These are phyloP conservation scores for Sclerotinia nivalis DNA, from an alignment of 2,329 filamentous ascomycete species.

Conservation along the genomic window DNA sequence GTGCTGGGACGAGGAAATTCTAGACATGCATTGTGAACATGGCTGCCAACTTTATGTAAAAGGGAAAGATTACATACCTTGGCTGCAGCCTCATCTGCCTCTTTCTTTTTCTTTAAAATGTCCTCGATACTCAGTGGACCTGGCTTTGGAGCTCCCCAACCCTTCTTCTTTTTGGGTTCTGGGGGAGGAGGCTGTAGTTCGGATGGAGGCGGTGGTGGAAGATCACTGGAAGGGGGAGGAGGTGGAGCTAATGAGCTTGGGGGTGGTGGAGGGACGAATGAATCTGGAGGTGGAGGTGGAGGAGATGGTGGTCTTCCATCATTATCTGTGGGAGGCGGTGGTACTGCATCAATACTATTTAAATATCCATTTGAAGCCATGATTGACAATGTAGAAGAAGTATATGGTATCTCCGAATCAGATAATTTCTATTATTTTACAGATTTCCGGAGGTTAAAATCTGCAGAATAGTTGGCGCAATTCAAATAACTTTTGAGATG, in stretches of 20 bases:
- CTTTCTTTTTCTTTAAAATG: conserved; percentile 80
- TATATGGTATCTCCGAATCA: not conserved
- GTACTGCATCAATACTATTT: conserved; percentile 31
- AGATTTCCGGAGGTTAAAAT: not conserved
- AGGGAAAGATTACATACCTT: conserved; percentile 54
- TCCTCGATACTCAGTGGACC: conserved; percentile 80
- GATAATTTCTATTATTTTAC: not conserved
- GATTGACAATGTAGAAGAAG: not conserved
- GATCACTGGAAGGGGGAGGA: conserved; percentile 35
- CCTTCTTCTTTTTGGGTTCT: conserved; percentile 53
- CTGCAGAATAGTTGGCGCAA: conserved; percentile 14
- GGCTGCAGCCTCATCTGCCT: conserved; percentile 77
- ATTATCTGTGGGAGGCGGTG: conserved; percentile 33
- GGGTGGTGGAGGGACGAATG: conserved; percentile 46
- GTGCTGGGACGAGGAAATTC: conserved; percentile 30
- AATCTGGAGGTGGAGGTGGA: conserved; percentile 45
- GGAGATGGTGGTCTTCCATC: conserved; percentile 37
- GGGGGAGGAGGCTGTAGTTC: conserved; percentile 47
- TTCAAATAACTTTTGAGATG: conserved; percentile 4
- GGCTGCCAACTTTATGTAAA: conserved; percentile 27
- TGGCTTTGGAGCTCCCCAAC: conserved; percentile 49
- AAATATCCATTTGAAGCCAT: conserved; percentile 30
- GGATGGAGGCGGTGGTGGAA: conserved; percentile 43
- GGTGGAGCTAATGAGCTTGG: conserved; percentile 40
- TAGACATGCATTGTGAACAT: conserved; percentile 40